Evolutionary conservation across 2,329 filamentous ascomycete genomes (phyloP), one percentile per base, ranked within the genome.

Genomic region (Raffaelea albimanens): DNA sequence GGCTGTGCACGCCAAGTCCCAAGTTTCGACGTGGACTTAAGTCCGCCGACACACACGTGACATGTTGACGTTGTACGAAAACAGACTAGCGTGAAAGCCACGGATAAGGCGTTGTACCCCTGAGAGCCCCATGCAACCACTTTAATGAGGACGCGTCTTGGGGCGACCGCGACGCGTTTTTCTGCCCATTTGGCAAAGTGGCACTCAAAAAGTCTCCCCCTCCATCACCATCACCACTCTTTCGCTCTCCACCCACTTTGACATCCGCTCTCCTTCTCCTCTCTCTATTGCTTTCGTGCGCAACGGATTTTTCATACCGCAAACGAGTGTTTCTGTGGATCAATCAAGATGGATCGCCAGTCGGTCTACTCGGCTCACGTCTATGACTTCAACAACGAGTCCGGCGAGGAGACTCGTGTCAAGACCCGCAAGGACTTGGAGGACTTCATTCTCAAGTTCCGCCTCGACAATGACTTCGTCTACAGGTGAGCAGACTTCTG

Each of bases 381-480:
- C 52, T 88, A 87, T 58, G 80, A 80, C 56, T 75, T 82, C 49
- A 80, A 76, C 55, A 76, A 76, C 53, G 78, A 80, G 57, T 77
- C 81, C 38, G 76, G 72, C 50, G 78, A 83, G 55, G 85, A 90
- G 60, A 83, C 78, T 49, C 76, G 83, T 50, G 73, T 79, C 22
- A 80, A 87, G 60, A 73, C 90, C 44, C 87, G 93, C 63, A 77
- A 79, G 50, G 82, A 87, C 61, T 78, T 98, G 51, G 82, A 93
- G 60, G 83, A 88, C 52, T 98, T 98, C 64, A 83, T 98, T 55
- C 80, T 97, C 49, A 87, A 91, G 57, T 98, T 96, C 63, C 82
- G 91, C 61, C 79, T 97, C 39, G 91, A 96, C 67, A 95, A 95
- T 66, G 79, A 83, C 60, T 97, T 95, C 67, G 82, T 96, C 59